phyloP scores from a whole-genome alignment of 2,329 filamentous ascomycete species.

The Cercospora zeina region DNA sequence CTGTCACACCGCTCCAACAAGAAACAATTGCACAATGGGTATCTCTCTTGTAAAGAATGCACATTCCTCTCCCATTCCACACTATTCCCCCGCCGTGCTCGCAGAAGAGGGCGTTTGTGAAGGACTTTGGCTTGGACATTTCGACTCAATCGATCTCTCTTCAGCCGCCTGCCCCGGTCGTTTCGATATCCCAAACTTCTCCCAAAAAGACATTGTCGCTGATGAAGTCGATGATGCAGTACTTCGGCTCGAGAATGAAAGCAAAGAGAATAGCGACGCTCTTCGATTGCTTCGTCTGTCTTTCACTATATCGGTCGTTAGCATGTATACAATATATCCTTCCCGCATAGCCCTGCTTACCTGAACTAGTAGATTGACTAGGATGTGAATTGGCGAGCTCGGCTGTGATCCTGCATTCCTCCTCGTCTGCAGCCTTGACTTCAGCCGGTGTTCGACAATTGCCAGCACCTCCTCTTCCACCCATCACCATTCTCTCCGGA shows the following conservation, averaged over 20 bases:
- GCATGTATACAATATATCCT: not conserved
- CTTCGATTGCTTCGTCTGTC: constrained; percentile 1
- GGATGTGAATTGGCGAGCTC: constrained; percentile 15
- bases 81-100: constrained; percentile 2
- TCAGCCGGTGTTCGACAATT: constrained; percentile 22
- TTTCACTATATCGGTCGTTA: not conserved
- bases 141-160: not conserved
- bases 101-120: not conserved
- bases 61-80: not conserved
- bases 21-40: not conserved
- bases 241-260: constrained; percentile 5
- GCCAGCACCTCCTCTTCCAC: constrained; percentile 29
- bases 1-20: not conserved
- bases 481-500: constrained; percentile 19
- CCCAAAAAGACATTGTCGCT: constrained; percentile 5
- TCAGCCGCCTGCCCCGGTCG: not conserved
- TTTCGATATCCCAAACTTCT: constrained; percentile 4
- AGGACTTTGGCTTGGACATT: not conserved
- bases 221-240: constrained; percentile 1
- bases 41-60: not conserved
- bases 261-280: constrained; percentile 11
- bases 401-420: constrained; percentile 23
- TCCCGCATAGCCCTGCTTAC: not conserved
- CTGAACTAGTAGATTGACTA: constrained; percentile 12
- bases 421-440: constrained; percentile 18